Percentiles rank a stretch among this genome's conserved stretches.
Evolutionary conservation across 2,329 filamentous ascomycete genomes (phyloP).

Genomic region (Fusarium albidum): DNA sequence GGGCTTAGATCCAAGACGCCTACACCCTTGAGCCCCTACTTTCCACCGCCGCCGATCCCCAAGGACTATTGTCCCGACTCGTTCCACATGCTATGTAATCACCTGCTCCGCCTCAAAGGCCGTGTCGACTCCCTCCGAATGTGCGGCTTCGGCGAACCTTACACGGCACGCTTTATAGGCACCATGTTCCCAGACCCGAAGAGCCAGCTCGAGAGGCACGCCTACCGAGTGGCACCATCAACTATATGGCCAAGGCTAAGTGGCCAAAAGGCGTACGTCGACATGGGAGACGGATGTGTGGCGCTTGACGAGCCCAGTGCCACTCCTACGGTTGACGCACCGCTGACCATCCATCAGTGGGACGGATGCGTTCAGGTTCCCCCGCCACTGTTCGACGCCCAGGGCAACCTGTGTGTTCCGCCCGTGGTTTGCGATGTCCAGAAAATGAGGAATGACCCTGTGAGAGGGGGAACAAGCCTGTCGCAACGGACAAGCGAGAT

Average conservation of each 20-base stretch:
- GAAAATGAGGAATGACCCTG: constrained; percentile 4
- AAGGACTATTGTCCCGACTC: constrained; percentile 43
- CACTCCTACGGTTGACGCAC: background rate
- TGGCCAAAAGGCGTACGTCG: constrained; percentile 41
- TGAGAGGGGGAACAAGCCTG: constrained; percentile 15
- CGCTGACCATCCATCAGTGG: constrained; percentile 4
- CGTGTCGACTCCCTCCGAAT: constrained; percentile 45
- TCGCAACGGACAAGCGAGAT: constrained; percentile 25
- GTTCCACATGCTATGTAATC: constrained; percentile 43
- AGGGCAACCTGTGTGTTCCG: constrained; percentile 24
- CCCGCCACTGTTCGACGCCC: constrained; percentile 29
- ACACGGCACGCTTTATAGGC: constrained; percentile 40
- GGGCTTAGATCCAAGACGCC: background rate
- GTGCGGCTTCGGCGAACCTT: constrained; percentile 47
- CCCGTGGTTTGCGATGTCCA: constrained; percentile 28
- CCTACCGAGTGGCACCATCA: constrained; percentile 44
- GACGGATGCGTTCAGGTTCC: constrained; percentile 41
- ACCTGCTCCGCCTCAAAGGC: constrained; percentile 41
- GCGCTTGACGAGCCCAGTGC: constrained; percentile 34
- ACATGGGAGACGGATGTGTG: constrained; percentile 34
- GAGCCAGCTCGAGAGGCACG: constrained; percentile 8
- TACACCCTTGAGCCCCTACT: constrained; percentile 3
- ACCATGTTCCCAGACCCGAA: constrained; percentile 36
- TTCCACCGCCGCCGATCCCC: background rate
- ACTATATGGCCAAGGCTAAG: constrained; percentile 42